Conservation (phyloP, 805 yeast genomes). For the Kockiozyma suomiensis region DNA sequence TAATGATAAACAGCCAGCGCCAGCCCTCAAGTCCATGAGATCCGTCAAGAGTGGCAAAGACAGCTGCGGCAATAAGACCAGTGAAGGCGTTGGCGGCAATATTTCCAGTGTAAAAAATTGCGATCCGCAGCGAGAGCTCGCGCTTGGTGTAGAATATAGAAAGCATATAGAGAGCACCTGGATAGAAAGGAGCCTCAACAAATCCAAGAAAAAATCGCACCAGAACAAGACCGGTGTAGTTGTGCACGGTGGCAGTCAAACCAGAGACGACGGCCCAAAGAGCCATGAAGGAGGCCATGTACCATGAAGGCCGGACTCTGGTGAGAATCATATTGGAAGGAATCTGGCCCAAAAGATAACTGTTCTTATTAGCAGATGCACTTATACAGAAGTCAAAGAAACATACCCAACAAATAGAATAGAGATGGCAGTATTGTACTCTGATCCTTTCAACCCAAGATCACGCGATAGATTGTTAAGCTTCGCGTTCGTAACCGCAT, state of each 20-base stretch:
- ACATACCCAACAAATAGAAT: constrained; percentile 48
- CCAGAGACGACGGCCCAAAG: constrained; percentile 46
- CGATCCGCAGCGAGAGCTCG: constrained; percentile 47
- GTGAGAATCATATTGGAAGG: constrained; percentile 37
- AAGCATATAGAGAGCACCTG: constrained; percentile 45
- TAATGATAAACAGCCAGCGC: constrained; percentile 57
- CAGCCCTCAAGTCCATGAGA: constrained; percentile 48
- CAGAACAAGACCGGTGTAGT: constrained; percentile 44
- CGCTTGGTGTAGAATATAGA: constrained; percentile 45
- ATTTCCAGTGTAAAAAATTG: constrained; percentile 50
- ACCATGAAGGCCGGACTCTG: constrained; percentile 40
- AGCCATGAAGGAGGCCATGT: constrained; percentile 46
- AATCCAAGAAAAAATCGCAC: constrained; percentile 44
- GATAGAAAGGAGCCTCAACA: constrained; percentile 46
- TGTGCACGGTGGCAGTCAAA: constrained; percentile 35
- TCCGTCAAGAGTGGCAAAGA: constrained; percentile 48
- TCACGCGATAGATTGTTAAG: constrained; percentile 49
- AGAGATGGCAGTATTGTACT: constrained; percentile 50
- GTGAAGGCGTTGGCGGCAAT: constrained; percentile 55
- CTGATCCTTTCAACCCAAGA: constrained; percentile 46
- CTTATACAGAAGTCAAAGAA: not conserved
- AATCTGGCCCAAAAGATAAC: constrained; percentile 21
- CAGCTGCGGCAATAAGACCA: constrained; percentile 54
- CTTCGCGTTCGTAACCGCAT: constrained; percentile 52
- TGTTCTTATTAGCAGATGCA: not conserved